Base-by-base conservation (phyloP, 1,284 basidiomycete genomes). In the Schizopora paradoxa region DNA sequence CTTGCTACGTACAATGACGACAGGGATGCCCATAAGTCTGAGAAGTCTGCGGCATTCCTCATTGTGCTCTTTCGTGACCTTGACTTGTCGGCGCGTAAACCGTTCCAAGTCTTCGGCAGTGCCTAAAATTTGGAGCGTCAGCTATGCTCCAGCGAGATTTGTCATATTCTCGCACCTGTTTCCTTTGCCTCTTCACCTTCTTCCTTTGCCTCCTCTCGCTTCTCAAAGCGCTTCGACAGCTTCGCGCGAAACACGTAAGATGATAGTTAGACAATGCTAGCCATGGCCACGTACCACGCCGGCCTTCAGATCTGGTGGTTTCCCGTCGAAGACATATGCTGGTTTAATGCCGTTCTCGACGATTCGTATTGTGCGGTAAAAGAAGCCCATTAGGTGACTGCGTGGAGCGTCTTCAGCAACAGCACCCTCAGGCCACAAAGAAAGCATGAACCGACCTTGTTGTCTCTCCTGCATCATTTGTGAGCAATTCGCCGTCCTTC, bases 321-420 rank as follows among this genome's bases (percentile, higher is more conserved):
- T 96, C 6, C 96, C 96, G 66, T 99, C 96, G 58, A 99, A 99
- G 18, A 99, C 91, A 65, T 98, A 99, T 39, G 87, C 88, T 1
- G 95, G 95, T 62, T 99, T 99, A 62, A 99, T 93, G 4, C 96
- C 96, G 56, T 96, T 92, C 66, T 99, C 96, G n/a, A 96, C 91
- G 69, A 99, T 99, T 18, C 96, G 80, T 50, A 97, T 90, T 0
- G 93, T 96, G 25, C 95, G 81, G 61, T 98, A 98, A 69, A 99
- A 99, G 67, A 98, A 90, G 0, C 95, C 95, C 88, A 99, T 97
- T 13, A 99, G 72, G 67, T 99, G 95, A 67, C 92, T 84, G 48
- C 22, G 8, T 22, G 43, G 23, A n/a, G n/a, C n/a, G 6, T 33
- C 16, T 13, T 23, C 22, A 43, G n/a, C 8, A 22, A 7, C 23